Conservation (phyloP, 768 basidiomycete genomes). For the Fistulinella prunicolor region DNA sequence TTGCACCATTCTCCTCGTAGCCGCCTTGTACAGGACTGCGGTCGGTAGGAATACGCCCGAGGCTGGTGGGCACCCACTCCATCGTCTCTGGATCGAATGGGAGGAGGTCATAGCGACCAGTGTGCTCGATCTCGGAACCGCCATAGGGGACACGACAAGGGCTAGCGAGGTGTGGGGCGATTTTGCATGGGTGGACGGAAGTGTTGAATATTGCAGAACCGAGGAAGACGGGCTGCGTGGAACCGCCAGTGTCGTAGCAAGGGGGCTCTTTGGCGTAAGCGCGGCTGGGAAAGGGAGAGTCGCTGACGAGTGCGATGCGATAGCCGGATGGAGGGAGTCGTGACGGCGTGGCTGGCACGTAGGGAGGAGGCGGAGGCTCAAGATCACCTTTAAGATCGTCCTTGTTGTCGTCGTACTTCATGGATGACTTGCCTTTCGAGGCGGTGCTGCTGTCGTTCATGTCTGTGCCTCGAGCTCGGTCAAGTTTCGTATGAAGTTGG, state of each 20-base stretch:
- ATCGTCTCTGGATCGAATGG: slow-evolving; percentile 65
- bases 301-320: slow-evolving; percentile 51
- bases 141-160: slow-evolving; percentile 60
- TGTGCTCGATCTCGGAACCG: slow-evolving; percentile 56
- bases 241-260: slow-evolving; percentile 54
- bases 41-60: slow-evolving; percentile 58
- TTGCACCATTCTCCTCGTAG: slow-evolving; percentile 65
- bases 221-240: slow-evolving; percentile 55
- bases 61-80: slow-evolving; percentile 67
- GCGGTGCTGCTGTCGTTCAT: too few relatives aligned
- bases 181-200: slow-evolving; percentile 83
- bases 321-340: slow-evolving; percentile 60
- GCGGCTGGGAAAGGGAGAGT: slow-evolving; percentile 38
- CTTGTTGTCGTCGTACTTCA: background rate
- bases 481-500: too few relatives aligned
- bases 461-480: too few relatives aligned
- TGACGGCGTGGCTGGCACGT: slow-evolving; percentile 5
- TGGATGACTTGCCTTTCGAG: background rate
- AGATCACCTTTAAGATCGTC: background rate
- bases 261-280: slow-evolving; percentile 48
- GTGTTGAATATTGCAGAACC: slow-evolving; percentile 67
- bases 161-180: slow-evolving; percentile 55
- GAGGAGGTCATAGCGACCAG: slow-evolving; percentile 70
- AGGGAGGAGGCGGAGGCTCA: slow-evolving; percentile 17
- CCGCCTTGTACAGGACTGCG: slow-evolving; percentile 67